phyloP scores from a whole-genome alignment of 805 yeast species.

The Saturnispora quitensis region DNA sequence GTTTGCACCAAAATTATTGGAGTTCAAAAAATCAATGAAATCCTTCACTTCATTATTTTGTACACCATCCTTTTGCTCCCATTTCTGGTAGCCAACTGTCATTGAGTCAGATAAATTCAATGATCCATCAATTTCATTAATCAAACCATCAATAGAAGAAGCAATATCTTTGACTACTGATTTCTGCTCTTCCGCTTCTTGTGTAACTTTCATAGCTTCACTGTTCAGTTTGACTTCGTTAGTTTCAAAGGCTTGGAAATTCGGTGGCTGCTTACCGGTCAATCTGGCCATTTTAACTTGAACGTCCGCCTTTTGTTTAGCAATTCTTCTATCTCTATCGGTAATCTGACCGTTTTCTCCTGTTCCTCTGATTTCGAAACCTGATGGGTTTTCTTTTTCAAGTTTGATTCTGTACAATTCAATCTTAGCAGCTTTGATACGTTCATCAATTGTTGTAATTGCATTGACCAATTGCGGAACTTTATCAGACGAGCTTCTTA shows the following conservation, averaged over 20 bases:
- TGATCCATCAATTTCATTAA: constrained; percentile 29
- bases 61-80: constrained; percentile 78
- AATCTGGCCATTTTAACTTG: constrained; percentile 87
- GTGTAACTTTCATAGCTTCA: constrained; percentile 41
- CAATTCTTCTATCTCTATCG: constrained; percentile 72
- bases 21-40: constrained; percentile 49
- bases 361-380: constrained; percentile 60
- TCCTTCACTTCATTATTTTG: constrained; percentile 50
- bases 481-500: constrained; percentile 55
- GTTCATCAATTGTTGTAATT: constrained; percentile 55
- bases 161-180: constrained; percentile 63
- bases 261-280: constrained; percentile 60
- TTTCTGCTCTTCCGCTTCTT: constrained; percentile 47
- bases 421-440: constrained; percentile 57
- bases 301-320: constrained; percentile 67
- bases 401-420: constrained; percentile 50
- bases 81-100: constrained; percentile 51
- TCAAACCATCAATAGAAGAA: constrained; percentile 54
- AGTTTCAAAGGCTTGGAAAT: constrained; percentile 39
- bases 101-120: constrained; percentile 25
- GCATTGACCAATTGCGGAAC: constrained; percentile 63
- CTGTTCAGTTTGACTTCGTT: constrained; percentile 46
- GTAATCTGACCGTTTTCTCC: constrained; percentile 86
- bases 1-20: constrained; percentile 20
- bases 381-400: constrained; percentile 56